phyloP scores from a whole-genome alignment of 257 asterid species.

The Gardenia jasminoides region DNA sequence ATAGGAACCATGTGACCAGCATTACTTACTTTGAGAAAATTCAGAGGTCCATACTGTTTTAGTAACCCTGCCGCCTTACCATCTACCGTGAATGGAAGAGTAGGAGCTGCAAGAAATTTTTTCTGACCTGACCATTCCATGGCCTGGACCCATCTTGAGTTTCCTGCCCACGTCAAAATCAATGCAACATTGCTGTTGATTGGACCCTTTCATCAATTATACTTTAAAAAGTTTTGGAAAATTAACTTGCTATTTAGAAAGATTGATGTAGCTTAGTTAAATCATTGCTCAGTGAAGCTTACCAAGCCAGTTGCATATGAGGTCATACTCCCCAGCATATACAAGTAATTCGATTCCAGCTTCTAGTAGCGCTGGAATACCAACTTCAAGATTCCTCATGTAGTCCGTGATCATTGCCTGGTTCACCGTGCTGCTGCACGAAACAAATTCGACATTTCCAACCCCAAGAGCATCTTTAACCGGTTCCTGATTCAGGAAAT shows the following conservation, averaged over 20 bases:
- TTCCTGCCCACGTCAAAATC: conserved; percentile 42
- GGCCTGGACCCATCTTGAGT: conserved; percentile 69
- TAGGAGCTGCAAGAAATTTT: conserved; percentile 34
- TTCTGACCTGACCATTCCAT: conserved; percentile 62
- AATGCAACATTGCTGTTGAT: neutral
- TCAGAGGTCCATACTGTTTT: conserved; percentile 54
- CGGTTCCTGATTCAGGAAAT: conserved; percentile 32
- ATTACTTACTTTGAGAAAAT: conserved; percentile 55
- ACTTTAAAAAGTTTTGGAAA: too few species aligned
- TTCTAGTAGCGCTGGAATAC: conserved; percentile 52
- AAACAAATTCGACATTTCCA: conserved; percentile 51
- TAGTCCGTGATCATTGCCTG: neutral
- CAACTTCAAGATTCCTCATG: conserved; percentile 47
- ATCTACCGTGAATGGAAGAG: conserved; percentile 45
- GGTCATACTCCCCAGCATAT: conserved; percentile 78
- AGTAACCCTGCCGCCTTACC: conserved; percentile 43
- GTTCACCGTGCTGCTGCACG: conserved; percentile 34
- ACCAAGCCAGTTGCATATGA: conserved; percentile 78
- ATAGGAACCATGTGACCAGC: conserved; percentile 84
- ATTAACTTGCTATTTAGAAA: too few species aligned
- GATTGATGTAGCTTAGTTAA: too few species aligned
- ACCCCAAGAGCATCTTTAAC: conserved; percentile 60
- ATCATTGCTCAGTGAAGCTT: neutral
- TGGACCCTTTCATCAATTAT: too few species aligned
- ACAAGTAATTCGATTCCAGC: conserved; percentile 57